phyloP scores from a whole-genome alignment of 768 basidiomycete species.

The Gloeopeniophorella convolvens region DNA sequence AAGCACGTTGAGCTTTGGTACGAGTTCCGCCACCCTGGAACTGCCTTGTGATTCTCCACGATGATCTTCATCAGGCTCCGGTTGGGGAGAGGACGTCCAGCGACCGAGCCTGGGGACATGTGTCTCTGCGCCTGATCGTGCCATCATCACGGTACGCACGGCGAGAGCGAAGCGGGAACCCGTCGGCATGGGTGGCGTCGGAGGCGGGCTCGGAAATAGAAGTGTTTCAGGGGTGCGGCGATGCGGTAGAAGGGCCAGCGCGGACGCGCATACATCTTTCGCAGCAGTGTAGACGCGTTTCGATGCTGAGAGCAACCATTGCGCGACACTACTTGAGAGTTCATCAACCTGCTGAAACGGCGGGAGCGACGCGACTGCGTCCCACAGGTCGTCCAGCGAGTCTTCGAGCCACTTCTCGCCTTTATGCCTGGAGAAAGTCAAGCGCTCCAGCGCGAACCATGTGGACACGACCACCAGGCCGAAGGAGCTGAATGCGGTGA shows the following conservation, averaged over 20 bases:
- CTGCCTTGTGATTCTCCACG: conserved; percentile 27
- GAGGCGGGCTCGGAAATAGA: conserved; percentile 17
- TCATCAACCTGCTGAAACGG: conserved; percentile 8
- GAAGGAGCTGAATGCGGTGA: conserved; percentile 68
- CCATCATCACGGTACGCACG: conserved; percentile 42
- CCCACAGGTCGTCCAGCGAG: conserved; percentile 40
- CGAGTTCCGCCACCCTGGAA: conserved; percentile 50
- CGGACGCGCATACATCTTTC: conserved; percentile 5
- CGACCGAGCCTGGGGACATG: conserved; percentile 23
- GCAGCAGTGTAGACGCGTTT: conserved; percentile 3
- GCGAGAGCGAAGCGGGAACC: conserved; percentile 36
- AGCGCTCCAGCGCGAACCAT: conserved; percentile 70
- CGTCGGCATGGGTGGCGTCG: conserved; percentile 21
- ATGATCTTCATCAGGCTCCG: conserved; percentile 6
- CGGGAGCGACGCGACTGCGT: conserved; percentile 18
- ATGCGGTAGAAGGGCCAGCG: conserved; percentile 5
- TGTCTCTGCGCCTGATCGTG: conserved; percentile 28
- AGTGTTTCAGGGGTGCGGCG: conserved; percentile 5
- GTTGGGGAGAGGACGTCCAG: conserved; percentile 26
- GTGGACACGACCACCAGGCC: conserved; percentile 63
- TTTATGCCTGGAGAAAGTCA: conserved; percentile 53
- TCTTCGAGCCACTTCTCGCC: conserved; percentile 69
- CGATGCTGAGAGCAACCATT: neutral
- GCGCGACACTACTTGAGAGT: neutral
- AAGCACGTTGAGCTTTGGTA: conserved; percentile 48